These are phyloP conservation scores for Phanerochaete carnosa DNA, from an alignment of 768 basidiomycete species.

Conservation along the genomic window DNA sequence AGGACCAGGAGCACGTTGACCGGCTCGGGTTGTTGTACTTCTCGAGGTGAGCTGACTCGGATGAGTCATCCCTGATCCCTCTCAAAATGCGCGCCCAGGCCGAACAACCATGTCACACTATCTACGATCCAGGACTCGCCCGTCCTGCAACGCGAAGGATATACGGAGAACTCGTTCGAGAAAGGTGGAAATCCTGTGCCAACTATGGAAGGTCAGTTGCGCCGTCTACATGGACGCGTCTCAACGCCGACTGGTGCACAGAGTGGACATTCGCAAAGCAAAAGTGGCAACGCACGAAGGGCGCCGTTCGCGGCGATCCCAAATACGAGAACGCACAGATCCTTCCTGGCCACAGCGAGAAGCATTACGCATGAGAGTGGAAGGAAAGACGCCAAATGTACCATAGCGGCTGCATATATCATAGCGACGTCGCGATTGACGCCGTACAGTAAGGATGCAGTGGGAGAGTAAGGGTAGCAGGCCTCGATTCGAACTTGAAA, in stretches of 20 bases:
- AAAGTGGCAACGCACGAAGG: conserved; percentile 45
- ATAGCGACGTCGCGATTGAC: not conserved
- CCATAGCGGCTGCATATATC: not conserved
- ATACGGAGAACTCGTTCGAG: conserved; percentile 45
- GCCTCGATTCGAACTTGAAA: not conserved
- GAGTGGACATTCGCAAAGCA: conserved; percentile 51
- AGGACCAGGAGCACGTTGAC: conserved; percentile 49
- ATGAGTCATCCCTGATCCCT: not conserved
- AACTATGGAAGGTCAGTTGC: conserved; percentile 40
- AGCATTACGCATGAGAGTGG: conserved; percentile 28
- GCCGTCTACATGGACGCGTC: not conserved
- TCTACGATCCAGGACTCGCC: conserved; percentile 40
- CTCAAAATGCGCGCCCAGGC: conserved; percentile 20
- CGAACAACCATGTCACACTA: conserved; percentile 42
- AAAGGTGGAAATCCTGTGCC: conserved; percentile 36
- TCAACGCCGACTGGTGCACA: conserved; percentile 3
- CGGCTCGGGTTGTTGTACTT: conserved; percentile 51
- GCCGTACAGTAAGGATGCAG: not conserved
- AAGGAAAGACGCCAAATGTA: not conserved
- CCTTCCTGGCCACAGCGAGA: conserved; percentile 42
- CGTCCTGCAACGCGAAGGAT: conserved; percentile 42
- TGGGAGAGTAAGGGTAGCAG: not conserved
- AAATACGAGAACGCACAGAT: conserved; percentile 37
- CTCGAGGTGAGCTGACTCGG: conserved; percentile 31
- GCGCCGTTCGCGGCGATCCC: conserved; percentile 24